Evolutionary conservation across 495 filamentous ascomycete species (phyloP), one percentile per base, ranked within the genome.

Genomic region (Letharia lupina): DNA sequence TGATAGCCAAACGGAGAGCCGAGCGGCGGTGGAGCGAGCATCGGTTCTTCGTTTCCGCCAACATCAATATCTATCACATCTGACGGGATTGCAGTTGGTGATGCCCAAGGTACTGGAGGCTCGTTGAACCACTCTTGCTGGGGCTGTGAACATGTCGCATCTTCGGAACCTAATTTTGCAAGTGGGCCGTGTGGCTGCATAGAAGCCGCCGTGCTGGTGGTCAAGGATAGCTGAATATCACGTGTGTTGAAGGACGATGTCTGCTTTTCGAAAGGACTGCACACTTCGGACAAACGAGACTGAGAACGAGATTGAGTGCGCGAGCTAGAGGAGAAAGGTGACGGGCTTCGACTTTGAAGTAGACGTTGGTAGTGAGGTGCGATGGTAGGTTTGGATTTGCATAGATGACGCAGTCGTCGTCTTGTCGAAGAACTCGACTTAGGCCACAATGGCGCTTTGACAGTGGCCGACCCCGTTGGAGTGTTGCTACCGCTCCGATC

Each of bases 171-270:
- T 42, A 90, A 73, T 67, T 83, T 81, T 28, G 90, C 84, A 62
- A 98, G 74, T 0, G 89, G 87, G 56, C 85, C 88, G 44, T 83
- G 80, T 2, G 84, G 85, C 62, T 88, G 84, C 90, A 93, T 93
- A 20, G 83, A 84, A n/a, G 88, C 82, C 18, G 92, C 83, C 12
- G 89, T 89, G 75, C 89, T 92, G 28, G 91, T 82, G 6, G 86
- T 83, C 45, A 98, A 84, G 45, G 94, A 97, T 47, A 96, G 77
- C 52, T 90, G 87, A 77, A 98, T 88, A 63, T 94, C 91, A 54
- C 89, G 87, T 15, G 88, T 91, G 5, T 86, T 77, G 71, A 86
- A 87, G 33, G 79, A 72, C 20, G 76, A 67, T 20, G 76, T 73
- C n/a, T 65, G 71, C 18, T 68, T 73, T 23, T 71, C 66, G 31